These are phyloP conservation scores for Termitomyces eurrhizus DNA, from an alignment of 768 basidiomycete species.

Conservation along the genomic window DNA sequence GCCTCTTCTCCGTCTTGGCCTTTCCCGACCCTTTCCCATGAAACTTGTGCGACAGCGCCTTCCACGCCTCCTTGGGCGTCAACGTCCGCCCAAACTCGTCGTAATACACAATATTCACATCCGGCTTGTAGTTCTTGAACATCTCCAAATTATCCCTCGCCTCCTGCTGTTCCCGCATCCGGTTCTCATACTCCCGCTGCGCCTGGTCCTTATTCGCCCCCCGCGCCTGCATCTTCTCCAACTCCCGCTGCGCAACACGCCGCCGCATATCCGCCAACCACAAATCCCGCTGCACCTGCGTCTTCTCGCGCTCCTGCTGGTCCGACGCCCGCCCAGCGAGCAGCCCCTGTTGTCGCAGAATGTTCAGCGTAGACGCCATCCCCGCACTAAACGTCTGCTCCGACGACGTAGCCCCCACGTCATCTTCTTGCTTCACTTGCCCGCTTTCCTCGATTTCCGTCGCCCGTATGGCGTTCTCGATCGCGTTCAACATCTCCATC, in stretches of 20 bases:
- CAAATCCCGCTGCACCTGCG: conserved; percentile 79
- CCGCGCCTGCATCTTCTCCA: conserved; percentile 71
- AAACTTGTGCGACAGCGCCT: conserved; percentile 95
- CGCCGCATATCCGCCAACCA: conserved; percentile 89
- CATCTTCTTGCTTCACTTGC: conserved; percentile 19
- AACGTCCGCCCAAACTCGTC: conserved; percentile 90
- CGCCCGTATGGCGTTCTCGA: conserved; percentile 65
- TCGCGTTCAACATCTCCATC: conserved; percentile 71
- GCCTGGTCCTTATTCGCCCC: conserved; percentile 89
- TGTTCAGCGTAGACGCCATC: conserved; percentile 82
- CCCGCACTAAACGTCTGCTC: conserved; percentile 83
- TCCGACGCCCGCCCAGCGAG: conserved; percentile 63
- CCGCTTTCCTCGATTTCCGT: conserved; percentile 54
- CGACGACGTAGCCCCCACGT: conserved; percentile 56
- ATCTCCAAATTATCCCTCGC: conserved; percentile 74
- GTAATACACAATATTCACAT: conserved; percentile 93
- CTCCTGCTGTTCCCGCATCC: conserved; percentile 87
- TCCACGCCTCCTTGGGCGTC: conserved; percentile 97
- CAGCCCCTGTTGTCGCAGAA: conserved; percentile 91
- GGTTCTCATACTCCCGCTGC: conserved; percentile 92
- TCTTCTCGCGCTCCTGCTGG: conserved; percentile 69
- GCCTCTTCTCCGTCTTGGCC: conserved; percentile 94
- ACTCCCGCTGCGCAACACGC: conserved; percentile 71
- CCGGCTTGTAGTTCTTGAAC: conserved; percentile 95
- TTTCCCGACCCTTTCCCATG: conserved; percentile 96